Evolutionary conservation across 2,329 filamentous ascomycete genomes (phyloP), one percentile per base, ranked within the genome.

Genomic region (Amauroascus verrucosus): DNA sequence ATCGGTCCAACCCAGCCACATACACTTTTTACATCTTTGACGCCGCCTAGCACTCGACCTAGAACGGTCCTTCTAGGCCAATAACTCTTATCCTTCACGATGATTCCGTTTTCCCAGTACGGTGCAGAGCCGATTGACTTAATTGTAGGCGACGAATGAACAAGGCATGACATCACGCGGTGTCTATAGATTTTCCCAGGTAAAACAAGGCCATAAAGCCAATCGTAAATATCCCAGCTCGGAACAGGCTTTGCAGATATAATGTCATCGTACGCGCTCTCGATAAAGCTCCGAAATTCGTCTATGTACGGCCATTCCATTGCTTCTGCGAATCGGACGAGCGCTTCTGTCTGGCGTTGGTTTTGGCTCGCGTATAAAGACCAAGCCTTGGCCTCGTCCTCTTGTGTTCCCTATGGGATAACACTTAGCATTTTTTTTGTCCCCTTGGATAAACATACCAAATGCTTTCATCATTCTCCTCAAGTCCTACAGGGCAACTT

Each of bases 291-390:
- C 4, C 41, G 20, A 11, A 46, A 38, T 53, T 53, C 50, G 20
- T 53, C 50, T n/a, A 53, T 46, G 30, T 53, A 53, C 4, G 41
- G 41, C 50, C 41, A 46, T 53, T 46, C 28, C 30, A 46, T 35
- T 24, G 33, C 30, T 20, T 53, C 35, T 26, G 50, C 50, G 41
- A 53, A 53, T 1, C 32, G 22, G 32, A 53, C 22, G 41, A 53
- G 41, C 2, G 30, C 50, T 16, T 47, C 41, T 13, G 37, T 3
- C 35, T 53, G 50, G 16, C 45, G 41, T 7, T 46, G 45, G 18
- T 48, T 48, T 24, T 48, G 45, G 30, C 45, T 48, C 9, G 45
- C 45, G 26, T 48, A 48, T 14, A 48, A n/a, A 22, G 45, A 48
- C 45, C 45, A 48, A 35, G 45, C 45, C 32, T 48, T 48, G 1